Evolutionary conservation across 148 eudicot genomes (phyloP).

Genomic region (Chenopodium berlandieri): DNA sequence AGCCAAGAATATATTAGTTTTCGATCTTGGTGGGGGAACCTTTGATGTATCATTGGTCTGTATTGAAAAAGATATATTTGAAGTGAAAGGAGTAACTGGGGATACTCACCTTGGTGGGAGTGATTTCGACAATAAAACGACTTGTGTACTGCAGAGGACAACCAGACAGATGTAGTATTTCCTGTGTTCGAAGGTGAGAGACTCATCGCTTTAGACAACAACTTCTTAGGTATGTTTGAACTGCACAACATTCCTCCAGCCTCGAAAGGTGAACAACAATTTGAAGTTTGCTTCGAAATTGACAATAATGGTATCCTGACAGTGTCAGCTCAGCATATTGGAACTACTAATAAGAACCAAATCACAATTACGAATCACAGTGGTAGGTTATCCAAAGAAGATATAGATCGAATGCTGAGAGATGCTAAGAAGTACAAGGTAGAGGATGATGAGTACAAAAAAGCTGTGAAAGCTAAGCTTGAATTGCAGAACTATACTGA

Average conservation of each 20-base stretch:
- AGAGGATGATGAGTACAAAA: background rate
- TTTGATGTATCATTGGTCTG: background rate
- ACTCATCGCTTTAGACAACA: background rate
- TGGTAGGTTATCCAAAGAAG: background rate
- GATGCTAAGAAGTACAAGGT: background rate
- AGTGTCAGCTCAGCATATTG: background rate
- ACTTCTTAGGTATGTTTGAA: background rate
- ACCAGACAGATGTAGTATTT: background rate
- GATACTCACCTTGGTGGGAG: background rate
- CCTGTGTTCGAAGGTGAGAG: background rate
- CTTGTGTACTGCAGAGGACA: background rate
- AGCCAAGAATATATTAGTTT: background rate
- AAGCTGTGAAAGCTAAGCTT: background rate
- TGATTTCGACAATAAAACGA: background rate
- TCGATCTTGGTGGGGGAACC: background rate
- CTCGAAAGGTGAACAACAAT: too few species aligned
- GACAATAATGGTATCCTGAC: conserved; percentile 6
- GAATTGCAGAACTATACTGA: background rate
- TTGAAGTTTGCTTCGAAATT: background rate
- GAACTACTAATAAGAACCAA: background rate
- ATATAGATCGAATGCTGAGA: background rate
- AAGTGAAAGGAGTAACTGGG: background rate
- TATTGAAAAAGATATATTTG: background rate
- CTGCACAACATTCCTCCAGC: background rate
- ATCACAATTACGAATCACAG: background rate